Conservation (phyloP, 768 basidiomycete species). For the Suillus lakei region DNA sequence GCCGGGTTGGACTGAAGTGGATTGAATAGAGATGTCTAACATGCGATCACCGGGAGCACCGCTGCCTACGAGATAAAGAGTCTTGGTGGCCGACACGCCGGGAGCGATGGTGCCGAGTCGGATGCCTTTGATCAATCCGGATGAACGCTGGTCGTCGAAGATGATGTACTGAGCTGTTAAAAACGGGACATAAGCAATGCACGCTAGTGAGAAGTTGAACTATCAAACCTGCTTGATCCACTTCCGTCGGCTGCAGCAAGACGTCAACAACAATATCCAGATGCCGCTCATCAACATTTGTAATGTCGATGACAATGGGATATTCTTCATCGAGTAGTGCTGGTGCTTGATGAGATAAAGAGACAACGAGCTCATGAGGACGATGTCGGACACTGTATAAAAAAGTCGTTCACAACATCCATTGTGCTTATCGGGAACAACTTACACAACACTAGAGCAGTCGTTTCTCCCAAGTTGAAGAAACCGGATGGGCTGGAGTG, state of each 20-base stretch:
- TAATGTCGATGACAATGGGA: slow-evolving; percentile 71
- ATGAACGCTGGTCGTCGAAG: slow-evolving; percentile 66
- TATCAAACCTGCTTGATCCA: slow-evolving; percentile 68
- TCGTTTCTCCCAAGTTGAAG: slow-evolving; percentile 54
- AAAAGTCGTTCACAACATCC: slow-evolving; percentile 11
- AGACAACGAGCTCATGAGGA: slow-evolving; percentile 60
- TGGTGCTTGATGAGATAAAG: slow-evolving; percentile 62
- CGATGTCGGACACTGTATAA: slow-evolving; percentile 60
- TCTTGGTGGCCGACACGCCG: slow-evolving; percentile 61
- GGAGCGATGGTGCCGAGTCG: slow-evolving; percentile 66
- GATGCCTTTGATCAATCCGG: slow-evolving; percentile 76
- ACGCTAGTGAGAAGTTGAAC: neutral
- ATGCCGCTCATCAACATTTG: slow-evolving; percentile 71
- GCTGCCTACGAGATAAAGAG: slow-evolving; percentile 61
- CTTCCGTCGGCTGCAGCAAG: slow-evolving; percentile 79
- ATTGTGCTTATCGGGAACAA: slow-evolving; percentile 6
- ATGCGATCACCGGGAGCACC: slow-evolving; percentile 73
- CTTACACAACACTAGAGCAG: slow-evolving; percentile 53
- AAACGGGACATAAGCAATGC: neutral
- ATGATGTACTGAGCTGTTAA: slow-evolving; percentile 61
- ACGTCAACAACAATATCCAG: slow-evolving; percentile 75
- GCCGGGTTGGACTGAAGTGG: slow-evolving; percentile 39
- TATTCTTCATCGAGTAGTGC: slow-evolving; percentile 85
- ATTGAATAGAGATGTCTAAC: slow-evolving; percentile 82
- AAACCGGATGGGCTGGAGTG: slow-evolving; percentile 56